These are phyloP conservation scores for Graphiopsis chlorocephala DNA, from an alignment of 2,329 filamentous ascomycete species.

Conservation along the genomic window DNA sequence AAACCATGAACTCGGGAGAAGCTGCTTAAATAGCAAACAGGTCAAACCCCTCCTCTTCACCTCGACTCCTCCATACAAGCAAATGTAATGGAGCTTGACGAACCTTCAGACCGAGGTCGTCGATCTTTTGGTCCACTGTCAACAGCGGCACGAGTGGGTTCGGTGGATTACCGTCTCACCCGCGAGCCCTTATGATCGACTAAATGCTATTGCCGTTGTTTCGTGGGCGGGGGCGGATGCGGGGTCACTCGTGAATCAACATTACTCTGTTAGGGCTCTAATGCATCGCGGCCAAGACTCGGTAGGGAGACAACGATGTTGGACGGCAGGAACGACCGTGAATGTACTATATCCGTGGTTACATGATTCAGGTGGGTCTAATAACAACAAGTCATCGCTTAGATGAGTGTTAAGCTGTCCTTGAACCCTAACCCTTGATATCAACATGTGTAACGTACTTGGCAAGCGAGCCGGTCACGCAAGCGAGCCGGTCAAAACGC, in stretches of 20 bases:
- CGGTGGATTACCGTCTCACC: neutral
- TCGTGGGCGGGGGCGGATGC: neutral
- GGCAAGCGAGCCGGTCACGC: too few species aligned
- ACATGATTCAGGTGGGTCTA: neutral
- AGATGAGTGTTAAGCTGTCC: neutral
- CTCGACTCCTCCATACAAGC: neutral
- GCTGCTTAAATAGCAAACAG: neutral
- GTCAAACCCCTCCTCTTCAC: neutral
- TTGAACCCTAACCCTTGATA: neutral
- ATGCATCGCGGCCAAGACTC: neutral
- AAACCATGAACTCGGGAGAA: neutral
- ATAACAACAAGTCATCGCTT: neutral
- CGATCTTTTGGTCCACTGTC: slow-evolving; percentile 1
- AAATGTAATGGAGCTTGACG: neutral
- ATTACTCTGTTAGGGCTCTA: neutral
- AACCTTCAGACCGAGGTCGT: slow-evolving; percentile 1
- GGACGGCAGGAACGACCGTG: neutral
- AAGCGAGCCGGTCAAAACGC: too few species aligned
- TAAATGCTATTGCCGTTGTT: neutral
- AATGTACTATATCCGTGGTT: neutral
- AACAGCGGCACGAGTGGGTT: neutral
- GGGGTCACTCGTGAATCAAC: neutral
- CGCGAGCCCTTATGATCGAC: neutral
- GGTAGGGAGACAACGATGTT: neutral
- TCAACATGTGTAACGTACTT: too few species aligned